Evolutionary conservation across 768 basidiomycete genomes (phyloP), one percentile per base, ranked within the genome.

Genomic region (Clitopilus hobsonii): DNA sequence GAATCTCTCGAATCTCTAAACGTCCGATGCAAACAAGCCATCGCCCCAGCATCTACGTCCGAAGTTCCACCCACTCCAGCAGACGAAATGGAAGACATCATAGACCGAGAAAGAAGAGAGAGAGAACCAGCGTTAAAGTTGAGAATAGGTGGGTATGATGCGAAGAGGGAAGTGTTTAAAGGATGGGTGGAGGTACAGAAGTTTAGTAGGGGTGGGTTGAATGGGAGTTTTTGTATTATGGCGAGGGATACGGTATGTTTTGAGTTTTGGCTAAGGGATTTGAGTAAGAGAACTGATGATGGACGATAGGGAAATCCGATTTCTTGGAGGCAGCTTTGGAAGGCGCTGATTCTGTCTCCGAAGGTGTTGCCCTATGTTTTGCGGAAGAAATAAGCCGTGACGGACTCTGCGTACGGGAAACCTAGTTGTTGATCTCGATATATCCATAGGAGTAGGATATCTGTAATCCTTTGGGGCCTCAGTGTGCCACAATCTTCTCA

Each of bases 261-360:
- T 55, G 27, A 50, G 51, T 14, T 25, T 7, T 30, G 22, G n/a
- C 28, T n/a, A 41, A 16, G 23, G 18, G 14, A 51, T 18, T 26
- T 8, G 54, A 32, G 51, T 55, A 16, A 25, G 36, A 11, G 29
- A 54, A 52, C 22, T 38, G 26, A 47, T 30, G 8, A 14, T 61
- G n/a, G n/a, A n/a, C n/a, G 55, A 52, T 56, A 90, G 86, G 89
- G 89, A 0, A 88, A 83, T 64, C 89, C 89, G 22, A 80, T 90
- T 50, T 86, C 84, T 38, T 91, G 89, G 90, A 74, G 89, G 36
- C 78, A 81, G 65, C 72, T 91, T 30, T 92, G 89, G 86, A 89
- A 84, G 63, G 74, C 71, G 6, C 60, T 88, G 41, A 79, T 89
- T 38, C 61, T 68, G 59, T 81, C 81, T 8, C 67, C 72, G 0